Evolutionary conservation across 202 grass and related monocot genomes (phyloP), one percentile per base, ranked within the genome.

Genomic region (Hordeum pubiflorum): DNA sequence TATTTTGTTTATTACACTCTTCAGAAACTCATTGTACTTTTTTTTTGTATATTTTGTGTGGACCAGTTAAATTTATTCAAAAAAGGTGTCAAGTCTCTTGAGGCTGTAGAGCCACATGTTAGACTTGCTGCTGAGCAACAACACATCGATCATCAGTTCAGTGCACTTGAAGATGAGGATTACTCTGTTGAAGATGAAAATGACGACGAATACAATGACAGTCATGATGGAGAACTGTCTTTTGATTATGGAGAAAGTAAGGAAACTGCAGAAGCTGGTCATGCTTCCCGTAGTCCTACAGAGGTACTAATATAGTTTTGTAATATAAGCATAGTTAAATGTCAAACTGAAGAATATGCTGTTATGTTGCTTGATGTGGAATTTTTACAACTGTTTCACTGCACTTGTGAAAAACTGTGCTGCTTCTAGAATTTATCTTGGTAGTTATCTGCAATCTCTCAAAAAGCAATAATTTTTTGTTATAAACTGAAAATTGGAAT

Each of bases 81-180:
- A 76, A 96, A 99, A 55, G 96, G 92, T 10, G 77, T 89, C 18
- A 93, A 87, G 62, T 91, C 90, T 74, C 86, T 99, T 44, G 96
- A 99, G 89, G 80, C 85, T 52, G 90, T 95, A 60, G 96, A 99
- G 75, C 96, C 96, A 67, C 90, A 91, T 77, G 92, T 99, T 76
- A 93, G 44, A 83, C 64, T 89, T 23, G 89, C 89, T 73, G 96
- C 96, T 66, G 92, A 99, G 82, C 86, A 89, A 24, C 92, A 95
- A 52, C 92, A 91, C 86, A 99, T 99, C 44, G 90, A 99, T 74
- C 93, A 99, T 91, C 90, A 93, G 22, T 99, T 99, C 75, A 89
- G 85, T 79, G 92, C 86, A 82, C 91, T 96, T 50, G 96, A 94
- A 24, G 92, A 98, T 80, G 95, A 97, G 72, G 87, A 93, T 64